These are phyloP conservation scores for Triticum turgidum DNA, from an alignment of 176 grass and related monocot genomes.

Conservation along the genomic window DNA sequence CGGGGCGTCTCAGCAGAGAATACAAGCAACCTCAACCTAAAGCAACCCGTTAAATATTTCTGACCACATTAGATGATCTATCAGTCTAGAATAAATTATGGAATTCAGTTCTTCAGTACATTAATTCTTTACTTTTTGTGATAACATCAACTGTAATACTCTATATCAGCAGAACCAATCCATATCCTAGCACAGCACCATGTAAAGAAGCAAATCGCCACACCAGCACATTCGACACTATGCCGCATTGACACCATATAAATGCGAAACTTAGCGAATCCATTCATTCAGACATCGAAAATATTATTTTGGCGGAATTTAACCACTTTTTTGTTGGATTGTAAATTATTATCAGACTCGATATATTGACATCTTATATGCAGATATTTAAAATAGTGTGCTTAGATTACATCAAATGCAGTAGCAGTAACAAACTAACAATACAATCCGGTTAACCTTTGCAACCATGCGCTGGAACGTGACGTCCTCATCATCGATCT, in stretches of 20 bases:
- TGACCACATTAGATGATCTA: background rate
- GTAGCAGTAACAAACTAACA: slow-evolving; percentile 20
- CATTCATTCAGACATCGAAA: background rate
- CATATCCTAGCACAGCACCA: background rate
- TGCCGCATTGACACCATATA: background rate
- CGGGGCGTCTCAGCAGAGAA: background rate
- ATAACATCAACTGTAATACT: background rate
- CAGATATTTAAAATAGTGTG: background rate
- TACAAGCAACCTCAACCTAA: background rate
- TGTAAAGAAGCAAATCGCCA: background rate
- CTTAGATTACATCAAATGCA: background rate
- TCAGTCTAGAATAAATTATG: background rate
- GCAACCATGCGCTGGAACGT: slow-evolving; percentile 99
- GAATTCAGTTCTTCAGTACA: background rate
- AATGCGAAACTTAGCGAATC: background rate
- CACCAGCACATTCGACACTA: background rate
- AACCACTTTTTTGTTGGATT: background rate
- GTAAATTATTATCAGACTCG: background rate
- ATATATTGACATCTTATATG: background rate
- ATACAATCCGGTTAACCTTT: slow-evolving; percentile 73
- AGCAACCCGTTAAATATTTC: background rate
- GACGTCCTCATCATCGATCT: slow-evolving; percentile 93
- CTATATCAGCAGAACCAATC: background rate
- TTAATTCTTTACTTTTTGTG: background rate
- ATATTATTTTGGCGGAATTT: background rate